A percentile compares a stretch with the other conserved stretches of the same genome.
phyloP scores from a whole-genome alignment of 768 basidiomycete species.

The Leccinum incarnatum region DNA sequence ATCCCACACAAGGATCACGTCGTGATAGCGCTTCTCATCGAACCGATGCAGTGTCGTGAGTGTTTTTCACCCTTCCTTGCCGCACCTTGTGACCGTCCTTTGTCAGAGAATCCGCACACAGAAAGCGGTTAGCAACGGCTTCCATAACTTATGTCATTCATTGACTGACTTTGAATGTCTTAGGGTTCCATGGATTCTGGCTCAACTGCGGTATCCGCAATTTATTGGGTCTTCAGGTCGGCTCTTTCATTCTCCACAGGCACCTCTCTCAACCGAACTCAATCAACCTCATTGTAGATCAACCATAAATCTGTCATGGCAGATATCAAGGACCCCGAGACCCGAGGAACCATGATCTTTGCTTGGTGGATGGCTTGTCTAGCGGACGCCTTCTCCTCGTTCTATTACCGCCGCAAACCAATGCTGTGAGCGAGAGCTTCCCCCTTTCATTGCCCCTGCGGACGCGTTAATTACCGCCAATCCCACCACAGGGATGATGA shows the following conservation, averaged over 20 bases:
- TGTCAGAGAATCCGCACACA: conserved; percentile 67
- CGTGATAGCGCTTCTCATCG: conserved; percentile 77
- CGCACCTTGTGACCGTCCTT: conserved; percentile 7
- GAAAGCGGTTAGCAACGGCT: conserved; percentile 53
- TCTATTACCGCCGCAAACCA: conserved; percentile 84
- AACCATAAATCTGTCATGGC: conserved; percentile 80
- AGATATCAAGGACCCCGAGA: conserved; percentile 70
- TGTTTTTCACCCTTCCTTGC: conserved; percentile 18
- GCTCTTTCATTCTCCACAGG: conserved; percentile 14
- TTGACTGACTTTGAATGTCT: conserved; percentile 15
- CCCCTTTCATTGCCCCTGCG: conserved; percentile 3
- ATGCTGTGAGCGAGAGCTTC: conserved; percentile 47
- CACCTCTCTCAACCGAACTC: conserved; percentile 1
- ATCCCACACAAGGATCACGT: conserved; percentile 77
- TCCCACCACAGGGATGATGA: conserved; percentile 59
- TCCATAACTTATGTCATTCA: conserved; percentile 12
- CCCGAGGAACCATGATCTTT: conserved; percentile 81
- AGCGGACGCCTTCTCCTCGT: conserved; percentile 77
- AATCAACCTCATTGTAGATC: conserved; percentile 46
- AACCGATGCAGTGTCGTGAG: conserved; percentile 86
- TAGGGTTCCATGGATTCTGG: conserved; percentile 88
- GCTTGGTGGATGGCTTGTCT: conserved; percentile 94
- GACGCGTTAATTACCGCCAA: conserved; percentile 23
- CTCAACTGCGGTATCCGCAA: conserved; percentile 74
- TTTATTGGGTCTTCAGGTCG: conserved; percentile 71